These are phyloP conservation scores for Puccinia hordei DNA, from an alignment of 1,284 basidiomycete genomes.

Conservation along the genomic window DNA sequence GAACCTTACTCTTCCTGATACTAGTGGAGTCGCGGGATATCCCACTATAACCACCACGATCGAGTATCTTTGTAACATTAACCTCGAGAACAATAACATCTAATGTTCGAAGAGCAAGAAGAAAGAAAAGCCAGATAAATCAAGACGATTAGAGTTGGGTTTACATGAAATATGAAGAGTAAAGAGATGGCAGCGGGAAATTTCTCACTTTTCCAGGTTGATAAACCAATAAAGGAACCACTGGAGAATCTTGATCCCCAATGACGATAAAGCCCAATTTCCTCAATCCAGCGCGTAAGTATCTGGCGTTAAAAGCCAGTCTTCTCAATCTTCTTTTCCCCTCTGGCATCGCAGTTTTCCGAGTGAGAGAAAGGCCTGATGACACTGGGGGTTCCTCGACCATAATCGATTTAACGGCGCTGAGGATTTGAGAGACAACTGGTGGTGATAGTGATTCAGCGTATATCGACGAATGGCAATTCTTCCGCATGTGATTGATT, in stretches of 20 bases:
- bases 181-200: background rate
- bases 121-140: background rate
- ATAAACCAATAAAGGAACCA: constrained; percentile 52
- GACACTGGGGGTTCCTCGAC: constrained; percentile 62
- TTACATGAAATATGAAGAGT: background rate
- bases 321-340: constrained; percentile 58
- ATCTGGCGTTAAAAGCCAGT: constrained; percentile 60
- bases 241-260: constrained; percentile 59
- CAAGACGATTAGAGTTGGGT: background rate
- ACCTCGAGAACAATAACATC: constrained; percentile 54
- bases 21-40: constrained; percentile 82
- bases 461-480: constrained; percentile 82
- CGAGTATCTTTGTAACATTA: constrained; percentile 50
- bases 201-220: constrained; percentile 49
- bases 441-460: constrained; percentile 89
- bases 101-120: constrained; percentile 52
- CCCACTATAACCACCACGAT: constrained; percentile 58
- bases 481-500: constrained; percentile 78
- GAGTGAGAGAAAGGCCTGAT: constrained; percentile 52
- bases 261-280: constrained; percentile 60
- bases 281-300: constrained; percentile 58
- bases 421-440: constrained; percentile 84
- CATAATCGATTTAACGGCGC: constrained; percentile 96
- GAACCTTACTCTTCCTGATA: constrained; percentile 86
- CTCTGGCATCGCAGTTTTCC: constrained; percentile 54